These are phyloP conservation scores for Jimgerdemannia flammicorona DNA, from an alignment of 192 early-diverging fungal species.

Conservation along the genomic window DNA sequence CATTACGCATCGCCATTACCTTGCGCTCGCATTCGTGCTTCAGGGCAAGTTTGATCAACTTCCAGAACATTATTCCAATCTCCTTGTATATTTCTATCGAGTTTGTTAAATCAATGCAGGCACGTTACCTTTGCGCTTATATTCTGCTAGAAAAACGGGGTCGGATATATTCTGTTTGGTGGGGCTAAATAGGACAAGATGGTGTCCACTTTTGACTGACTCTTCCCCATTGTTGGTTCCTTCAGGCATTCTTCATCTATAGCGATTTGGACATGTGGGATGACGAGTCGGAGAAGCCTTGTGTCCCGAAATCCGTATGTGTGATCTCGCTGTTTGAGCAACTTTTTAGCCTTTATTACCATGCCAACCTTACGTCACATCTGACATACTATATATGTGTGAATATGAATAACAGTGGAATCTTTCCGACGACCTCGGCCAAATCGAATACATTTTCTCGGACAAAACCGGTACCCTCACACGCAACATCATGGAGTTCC, in stretches of 20 bases:
- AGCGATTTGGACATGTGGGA: conserved; percentile 89
- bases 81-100: conserved; percentile 94
- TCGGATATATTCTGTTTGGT: background rate
- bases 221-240: conserved; percentile 5
- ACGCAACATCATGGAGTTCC: conserved; percentile 96
- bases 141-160: background rate
- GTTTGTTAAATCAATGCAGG: conserved; percentile 84
- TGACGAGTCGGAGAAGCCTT: conserved; percentile 48
- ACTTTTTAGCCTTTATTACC: conserved; percentile 17
- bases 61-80: conserved; percentile 96
- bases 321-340: background rate
- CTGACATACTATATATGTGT: conserved; percentile 21
- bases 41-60: conserved; percentile 83
- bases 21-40: conserved; percentile 31
- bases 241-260: conserved; percentile 86
- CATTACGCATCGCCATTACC: conserved; percentile 2
- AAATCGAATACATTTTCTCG: conserved; percentile 94
- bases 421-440: conserved; percentile 92
- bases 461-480: conserved; percentile 98
- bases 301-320: conserved; percentile 63
- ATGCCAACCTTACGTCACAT: conserved; percentile 5
- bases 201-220: background rate
- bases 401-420: conserved; percentile 65
- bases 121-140: conserved; percentile 11
- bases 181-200: too few relatives aligned